phyloP scores from a whole-genome alignment of 768 basidiomycete genomes.

The Boletus pseudopeckii region DNA sequence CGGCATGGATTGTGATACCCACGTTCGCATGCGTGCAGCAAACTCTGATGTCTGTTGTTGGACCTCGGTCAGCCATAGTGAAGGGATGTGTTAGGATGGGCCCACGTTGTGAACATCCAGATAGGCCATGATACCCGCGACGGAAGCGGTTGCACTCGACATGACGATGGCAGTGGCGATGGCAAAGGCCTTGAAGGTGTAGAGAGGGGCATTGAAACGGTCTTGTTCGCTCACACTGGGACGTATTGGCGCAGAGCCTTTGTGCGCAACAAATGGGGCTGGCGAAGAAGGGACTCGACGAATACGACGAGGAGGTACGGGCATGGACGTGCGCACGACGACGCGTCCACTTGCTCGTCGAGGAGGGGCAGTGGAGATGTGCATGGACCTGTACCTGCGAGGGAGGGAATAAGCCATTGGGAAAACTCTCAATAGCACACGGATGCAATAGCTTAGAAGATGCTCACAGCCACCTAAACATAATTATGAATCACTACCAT shows the following conservation, averaged over 20 bases:
- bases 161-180: constrained; percentile 62
- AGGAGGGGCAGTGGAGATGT: neutral
- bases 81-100: neutral
- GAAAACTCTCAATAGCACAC: no score
- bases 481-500: neutral
- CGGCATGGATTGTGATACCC: constrained; percentile 47
- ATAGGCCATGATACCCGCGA: constrained; percentile 48
- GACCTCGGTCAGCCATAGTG: neutral
- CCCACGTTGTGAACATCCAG: constrained; percentile 55
- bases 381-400: neutral
- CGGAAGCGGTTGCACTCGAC: constrained; percentile 41
- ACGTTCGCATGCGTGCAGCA: constrained; percentile 50
- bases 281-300: neutral
- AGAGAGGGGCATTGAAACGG: constrained; percentile 48
- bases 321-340: neutral
- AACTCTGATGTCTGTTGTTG: constrained; percentile 54
- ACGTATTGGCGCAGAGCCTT: neutral
- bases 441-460: no score
- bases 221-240: constrained; percentile 2
- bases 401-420: no score
- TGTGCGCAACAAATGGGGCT: neutral
- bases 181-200: constrained; percentile 60
- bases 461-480: neutral
- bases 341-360: neutral
- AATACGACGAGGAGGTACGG: neutral